phyloP scores from a whole-genome alignment of 225 moss, liverwort and hornwort species.

The Antitrichia curtipendula region DNA sequence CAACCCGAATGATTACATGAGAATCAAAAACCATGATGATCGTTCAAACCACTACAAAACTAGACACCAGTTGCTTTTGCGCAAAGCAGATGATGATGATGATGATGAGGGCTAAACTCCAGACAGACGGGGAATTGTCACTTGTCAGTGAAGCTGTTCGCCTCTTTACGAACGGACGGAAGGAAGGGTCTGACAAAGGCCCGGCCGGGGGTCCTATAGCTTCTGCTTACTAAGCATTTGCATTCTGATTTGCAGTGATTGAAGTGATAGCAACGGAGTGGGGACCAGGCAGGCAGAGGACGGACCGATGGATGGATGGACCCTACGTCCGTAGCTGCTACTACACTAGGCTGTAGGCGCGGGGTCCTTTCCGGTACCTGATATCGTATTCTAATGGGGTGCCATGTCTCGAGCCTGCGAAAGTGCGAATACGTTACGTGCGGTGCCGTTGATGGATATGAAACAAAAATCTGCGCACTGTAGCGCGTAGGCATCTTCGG shows the following conservation, averaged over 20 bases:
- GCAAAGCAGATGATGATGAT: not conserved
- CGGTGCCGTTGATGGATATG: not conserved
- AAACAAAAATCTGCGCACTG: not conserved
- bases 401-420: not conserved
- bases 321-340: not conserved
- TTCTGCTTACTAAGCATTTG: not conserved
- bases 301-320: not conserved
- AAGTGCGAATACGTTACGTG: not conserved
- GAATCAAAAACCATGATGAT: not conserved
- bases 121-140: not conserved
- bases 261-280: not conserved
- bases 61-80: not conserved
- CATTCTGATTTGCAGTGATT: not conserved
- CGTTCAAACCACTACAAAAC: not conserved
- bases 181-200: not conserved
- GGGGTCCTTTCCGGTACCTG: not conserved
- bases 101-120: not conserved
- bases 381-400: not conserved
- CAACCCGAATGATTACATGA: constrained; percentile 15
- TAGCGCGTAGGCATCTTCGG: not conserved
- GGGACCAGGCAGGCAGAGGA: not conserved
- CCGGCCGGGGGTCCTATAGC: not conserved
- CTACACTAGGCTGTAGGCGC: not conserved
- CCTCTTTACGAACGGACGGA: not conserved
- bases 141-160: not conserved